Evolutionary conservation across 2,329 filamentous ascomycete genomes (phyloP).

Genomic region (Diaporthe sp.): DNA sequence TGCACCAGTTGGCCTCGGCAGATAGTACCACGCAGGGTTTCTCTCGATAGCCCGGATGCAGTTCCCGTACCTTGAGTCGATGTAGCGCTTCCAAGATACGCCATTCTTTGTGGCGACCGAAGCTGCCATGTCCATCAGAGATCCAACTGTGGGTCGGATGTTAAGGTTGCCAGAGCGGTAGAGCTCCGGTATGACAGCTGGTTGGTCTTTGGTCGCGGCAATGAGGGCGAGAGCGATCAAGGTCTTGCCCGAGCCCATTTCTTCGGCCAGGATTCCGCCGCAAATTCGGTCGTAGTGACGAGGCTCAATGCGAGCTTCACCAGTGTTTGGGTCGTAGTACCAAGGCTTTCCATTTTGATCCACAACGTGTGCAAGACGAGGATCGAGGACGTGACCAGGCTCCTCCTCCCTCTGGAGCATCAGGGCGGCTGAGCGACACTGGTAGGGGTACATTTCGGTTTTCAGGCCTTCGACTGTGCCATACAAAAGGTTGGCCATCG

Average conservation of each 20-base stretch:
- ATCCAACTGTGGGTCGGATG: constrained; percentile 65
- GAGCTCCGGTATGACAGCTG: constrained; percentile 75
- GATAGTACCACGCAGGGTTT: constrained; percentile 72
- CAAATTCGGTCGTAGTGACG: constrained; percentile 79
- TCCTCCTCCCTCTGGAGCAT: constrained; percentile 88
- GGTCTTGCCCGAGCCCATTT: constrained; percentile 89
- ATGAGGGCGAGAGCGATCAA: constrained; percentile 86
- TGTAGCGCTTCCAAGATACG: constrained; percentile 78
- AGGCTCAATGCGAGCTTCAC: constrained; percentile 74
- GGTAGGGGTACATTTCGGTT: constrained; percentile 81
- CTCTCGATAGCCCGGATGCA: constrained; percentile 70
- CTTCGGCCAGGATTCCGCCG: constrained; percentile 85
- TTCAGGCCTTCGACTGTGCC: constrained; percentile 69
- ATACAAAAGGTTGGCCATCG: constrained; percentile 69
- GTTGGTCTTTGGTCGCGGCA: constrained; percentile 79
- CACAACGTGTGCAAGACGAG: constrained; percentile 72
- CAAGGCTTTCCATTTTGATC: constrained; percentile 75
- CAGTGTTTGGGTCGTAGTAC: constrained; percentile 78
- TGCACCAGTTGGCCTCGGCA: constrained; percentile 61
- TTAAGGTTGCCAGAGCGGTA: constrained; percentile 61
- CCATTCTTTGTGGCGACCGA: constrained; percentile 75
- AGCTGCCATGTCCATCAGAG: constrained; percentile 82
- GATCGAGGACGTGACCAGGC: constrained; percentile 77
- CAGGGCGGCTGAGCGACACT: constrained; percentile 81
- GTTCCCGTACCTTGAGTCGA: constrained; percentile 64